These are phyloP conservation scores for Trametes sanguinea DNA, from an alignment of 768 basidiomycete species.

Conservation along the genomic window DNA sequence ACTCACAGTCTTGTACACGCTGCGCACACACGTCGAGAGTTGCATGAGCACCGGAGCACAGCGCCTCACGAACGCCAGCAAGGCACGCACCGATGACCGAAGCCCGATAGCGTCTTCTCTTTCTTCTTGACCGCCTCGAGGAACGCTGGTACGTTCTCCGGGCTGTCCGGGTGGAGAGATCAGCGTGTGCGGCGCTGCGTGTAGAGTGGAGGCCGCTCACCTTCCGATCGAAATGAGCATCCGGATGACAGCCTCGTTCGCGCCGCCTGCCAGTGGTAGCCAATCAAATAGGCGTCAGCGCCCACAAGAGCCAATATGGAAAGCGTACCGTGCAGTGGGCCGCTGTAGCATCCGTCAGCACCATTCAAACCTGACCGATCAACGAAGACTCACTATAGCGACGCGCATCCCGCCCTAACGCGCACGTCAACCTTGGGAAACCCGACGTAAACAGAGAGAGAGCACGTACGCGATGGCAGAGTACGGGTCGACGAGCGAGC, in stretches of 20 bases:
- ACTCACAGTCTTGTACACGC: constrained; percentile 74
- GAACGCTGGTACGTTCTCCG: constrained; percentile 83
- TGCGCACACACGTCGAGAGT: constrained; percentile 21
- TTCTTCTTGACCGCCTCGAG: constrained; percentile 85
- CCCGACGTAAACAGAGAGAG: not conserved
- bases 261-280: constrained; percentile 56
- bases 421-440: no score
- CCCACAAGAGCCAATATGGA: not conserved
- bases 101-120: constrained; percentile 87
- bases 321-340: constrained; percentile 64
- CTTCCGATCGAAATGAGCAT: constrained; percentile 90
- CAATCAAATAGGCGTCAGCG: not conserved
- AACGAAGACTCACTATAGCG: constrained; percentile 66
- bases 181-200: no score
- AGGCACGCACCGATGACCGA: constrained; percentile 72
- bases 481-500: constrained; percentile 89
- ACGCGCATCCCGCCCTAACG: constrained; percentile 81
- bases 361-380: no score
- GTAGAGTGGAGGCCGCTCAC: constrained; percentile 41
- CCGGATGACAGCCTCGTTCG: constrained; percentile 92
- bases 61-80: not conserved
- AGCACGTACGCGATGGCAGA: constrained; percentile 74
- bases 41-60: not conserved
- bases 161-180: constrained; percentile 41
- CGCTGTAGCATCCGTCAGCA: constrained; percentile 41